These are phyloP conservation scores for Symbiodinium pilosum DNA, from an alignment of 73 alveolate species.

Conservation along the genomic window DNA sequence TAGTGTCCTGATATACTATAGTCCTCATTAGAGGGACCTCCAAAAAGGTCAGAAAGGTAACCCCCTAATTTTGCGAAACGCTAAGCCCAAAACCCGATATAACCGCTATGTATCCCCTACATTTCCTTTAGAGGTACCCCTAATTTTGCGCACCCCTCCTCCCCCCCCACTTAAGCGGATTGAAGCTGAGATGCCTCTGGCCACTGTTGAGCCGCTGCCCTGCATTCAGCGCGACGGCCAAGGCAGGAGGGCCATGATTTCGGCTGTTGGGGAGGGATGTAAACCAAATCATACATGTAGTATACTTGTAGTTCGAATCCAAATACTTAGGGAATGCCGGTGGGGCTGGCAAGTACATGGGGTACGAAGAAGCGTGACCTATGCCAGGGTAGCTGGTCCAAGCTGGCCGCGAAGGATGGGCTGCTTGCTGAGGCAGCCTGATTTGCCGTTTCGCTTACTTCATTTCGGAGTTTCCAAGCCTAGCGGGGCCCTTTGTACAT, in stretches of 20 bases:
- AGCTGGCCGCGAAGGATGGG: constrained; percentile 54
- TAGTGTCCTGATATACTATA: no score
- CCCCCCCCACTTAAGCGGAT: not conserved
- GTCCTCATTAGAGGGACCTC: no score
- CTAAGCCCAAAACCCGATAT: no score
- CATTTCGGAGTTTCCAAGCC: no score
- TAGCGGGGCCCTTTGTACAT: not conserved
- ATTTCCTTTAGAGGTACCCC: no score
- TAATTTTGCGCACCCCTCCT: no score
- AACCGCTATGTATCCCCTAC: no score
- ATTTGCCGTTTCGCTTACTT: no score
- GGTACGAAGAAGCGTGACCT: not conserved
- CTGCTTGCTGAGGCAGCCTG: constrained; percentile 40
- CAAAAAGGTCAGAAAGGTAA: no score
- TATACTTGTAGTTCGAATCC: not conserved
- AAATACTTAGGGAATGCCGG: not conserved
- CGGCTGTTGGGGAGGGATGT: no score
- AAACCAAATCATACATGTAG: not conserved
- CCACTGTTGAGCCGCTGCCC: constrained; percentile 4
- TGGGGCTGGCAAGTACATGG: not conserved
- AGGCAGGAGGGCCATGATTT: not conserved
- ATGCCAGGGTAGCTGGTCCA: constrained; percentile 76
- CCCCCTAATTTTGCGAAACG: no score
- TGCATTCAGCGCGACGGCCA: not conserved
- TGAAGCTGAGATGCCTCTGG: not conserved